Evolutionary conservation across 1,139 yeast species (phyloP), one percentile per base, ranked within the genome.

Genomic region (Zygoascus sp.): DNA sequence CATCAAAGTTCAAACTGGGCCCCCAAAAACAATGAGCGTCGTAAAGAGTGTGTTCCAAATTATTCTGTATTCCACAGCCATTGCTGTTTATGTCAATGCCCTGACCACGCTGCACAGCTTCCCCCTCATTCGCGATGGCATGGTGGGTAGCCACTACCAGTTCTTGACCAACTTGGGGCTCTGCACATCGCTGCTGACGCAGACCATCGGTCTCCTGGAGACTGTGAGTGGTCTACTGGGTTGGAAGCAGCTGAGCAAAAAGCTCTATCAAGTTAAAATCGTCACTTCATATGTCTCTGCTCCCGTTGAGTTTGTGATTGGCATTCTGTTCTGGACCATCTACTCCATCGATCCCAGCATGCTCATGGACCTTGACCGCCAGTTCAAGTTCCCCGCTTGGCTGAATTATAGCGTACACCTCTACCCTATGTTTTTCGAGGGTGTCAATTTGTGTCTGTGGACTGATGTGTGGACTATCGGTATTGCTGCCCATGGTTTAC

Each of bases 121-220:
- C 17, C 45, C 45, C 5, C 16, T 42, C 10, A 40, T 48, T 21
- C 37, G 52, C 34, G 48, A 51, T 32, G 51, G 45, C 16, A 45
- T 51, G 22, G 57, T 52, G 42, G 65, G 65, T 15, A 58, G 63
- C 13, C 64, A 63, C 38, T 58, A 57, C 50, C 65, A 62, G 50
- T 65, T 58, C 50, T 54, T 65, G 45, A 65, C 68, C 34, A 61
- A 58, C 40, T 54, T 64, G 28, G 64, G 66, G 13, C 53, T 64
- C 19, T 40, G 46, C 21, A 50, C 53, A 21, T 50, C 66, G 10
- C 45, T 56, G 17, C 32, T 56, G 21, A 63, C 56, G 20, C 65
- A 61, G 45, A 25, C 47, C 5, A 45, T 60, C n/a, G 60, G 63
- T 5, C 39, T 60, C 6, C 16, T 57, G 16, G 57, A 60, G n/a